Percentiles rank a stretch among this genome's conserved stretches.
These are phyloP conservation scores for Backusella tuberculispora DNA, from an alignment of 192 early-diverging fungal species.

Conservation along the genomic window DNA sequence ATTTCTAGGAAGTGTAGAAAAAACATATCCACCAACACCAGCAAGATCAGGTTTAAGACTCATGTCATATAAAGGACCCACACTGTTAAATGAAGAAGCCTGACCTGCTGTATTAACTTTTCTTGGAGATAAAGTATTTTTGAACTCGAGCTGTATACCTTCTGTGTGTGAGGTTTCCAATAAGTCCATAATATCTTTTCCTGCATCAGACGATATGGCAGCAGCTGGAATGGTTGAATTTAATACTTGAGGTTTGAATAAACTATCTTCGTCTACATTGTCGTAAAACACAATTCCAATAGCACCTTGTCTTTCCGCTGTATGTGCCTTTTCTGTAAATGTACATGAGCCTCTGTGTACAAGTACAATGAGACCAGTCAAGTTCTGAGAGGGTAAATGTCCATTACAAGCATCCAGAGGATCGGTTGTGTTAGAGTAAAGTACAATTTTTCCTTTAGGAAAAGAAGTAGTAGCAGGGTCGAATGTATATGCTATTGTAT, in stretches of 20 bases:
- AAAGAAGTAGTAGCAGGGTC: conserved; percentile 32
- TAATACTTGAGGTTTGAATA: conserved; percentile 29
- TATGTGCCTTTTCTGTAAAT: conserved; percentile 63
- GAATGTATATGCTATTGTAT: conserved; percentile 17
- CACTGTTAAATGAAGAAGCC: conserved; percentile 73
- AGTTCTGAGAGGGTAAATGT: conserved; percentile 36
- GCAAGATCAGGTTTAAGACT: conserved; percentile 56
- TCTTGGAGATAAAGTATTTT: conserved; percentile 47
- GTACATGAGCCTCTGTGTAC: conserved; percentile 73
- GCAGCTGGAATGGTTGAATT: conserved; percentile 58
- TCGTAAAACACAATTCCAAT: conserved; percentile 72
- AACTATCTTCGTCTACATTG: conserved; percentile 21
- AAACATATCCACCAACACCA: conserved; percentile 56
- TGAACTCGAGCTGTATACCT: conserved; percentile 49
- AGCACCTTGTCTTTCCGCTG: conserved; percentile 62
- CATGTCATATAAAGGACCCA: conserved; percentile 74
- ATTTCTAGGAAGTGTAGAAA: conserved; percentile 52
- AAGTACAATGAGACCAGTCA: conserved; percentile 59
- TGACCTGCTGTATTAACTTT: conserved; percentile 57
- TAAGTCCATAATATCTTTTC: conserved; percentile 48
- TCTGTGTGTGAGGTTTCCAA: conserved; percentile 34
- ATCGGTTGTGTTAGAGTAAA: conserved; percentile 41
- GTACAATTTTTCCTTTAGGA: conserved; percentile 48
- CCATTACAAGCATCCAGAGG: conserved; percentile 55
- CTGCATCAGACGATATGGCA: conserved; percentile 56